A percentile compares a stretch with the other conserved stretches of the same genome.
These are phyloP conservation scores for Penicillium sp. DNA, from an alignment of 2,329 filamentous ascomycete species.

Conservation along the genomic window DNA sequence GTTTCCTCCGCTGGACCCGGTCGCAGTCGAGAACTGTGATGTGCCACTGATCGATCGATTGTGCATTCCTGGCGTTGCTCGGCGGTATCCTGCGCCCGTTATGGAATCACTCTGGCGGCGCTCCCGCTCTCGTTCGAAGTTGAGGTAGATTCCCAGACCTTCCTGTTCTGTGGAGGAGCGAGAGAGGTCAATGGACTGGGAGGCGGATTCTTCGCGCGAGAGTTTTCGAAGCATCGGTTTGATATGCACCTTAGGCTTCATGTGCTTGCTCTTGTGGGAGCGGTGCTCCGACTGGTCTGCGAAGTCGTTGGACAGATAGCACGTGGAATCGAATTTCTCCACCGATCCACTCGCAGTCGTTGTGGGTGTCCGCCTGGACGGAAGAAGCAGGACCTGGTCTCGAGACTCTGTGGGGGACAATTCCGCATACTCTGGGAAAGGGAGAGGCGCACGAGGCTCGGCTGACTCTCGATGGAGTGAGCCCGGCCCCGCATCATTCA, in stretches of 20 bases:
- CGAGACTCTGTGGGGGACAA: conserved; percentile 4
- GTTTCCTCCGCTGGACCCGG: conserved; percentile 42
- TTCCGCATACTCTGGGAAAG: conserved; percentile 14
- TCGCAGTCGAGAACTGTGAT: conserved; percentile 47
- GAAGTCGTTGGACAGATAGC: conserved; percentile 8
- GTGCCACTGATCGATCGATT: conserved; percentile 50
- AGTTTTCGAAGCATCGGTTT: conserved; percentile 53
- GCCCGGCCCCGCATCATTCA: conserved; percentile 5
- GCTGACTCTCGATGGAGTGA: conserved; percentile 7
- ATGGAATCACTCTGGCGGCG: conserved; percentile 35
- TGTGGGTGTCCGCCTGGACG: conserved; percentile 6
- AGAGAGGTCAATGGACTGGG: conserved; percentile 49
- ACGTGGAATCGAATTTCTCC: conserved; percentile 10
- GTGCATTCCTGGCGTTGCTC: conserved; percentile 42
- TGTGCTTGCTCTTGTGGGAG: conserved; percentile 16
- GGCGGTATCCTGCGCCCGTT: conserved; percentile 29
- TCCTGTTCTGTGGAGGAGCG: conserved; percentile 52
- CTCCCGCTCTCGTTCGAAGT: conserved; percentile 27
- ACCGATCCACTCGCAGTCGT: conserved; percentile 8
- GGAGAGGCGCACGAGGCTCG: conserved; percentile 8
- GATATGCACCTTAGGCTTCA: conserved; percentile 40
- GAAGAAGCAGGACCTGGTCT: conserved; percentile 10
- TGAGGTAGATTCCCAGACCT: conserved; percentile 49
- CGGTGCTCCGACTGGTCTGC: conserved; percentile 14
- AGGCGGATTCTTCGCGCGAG: conserved; percentile 44